Percentiles rank a stretch among this genome's conserved stretches.
Evolutionary conservation across 495 filamentous ascomycete species (phyloP).

Genomic region (Penicillium pancosmium): DNA sequence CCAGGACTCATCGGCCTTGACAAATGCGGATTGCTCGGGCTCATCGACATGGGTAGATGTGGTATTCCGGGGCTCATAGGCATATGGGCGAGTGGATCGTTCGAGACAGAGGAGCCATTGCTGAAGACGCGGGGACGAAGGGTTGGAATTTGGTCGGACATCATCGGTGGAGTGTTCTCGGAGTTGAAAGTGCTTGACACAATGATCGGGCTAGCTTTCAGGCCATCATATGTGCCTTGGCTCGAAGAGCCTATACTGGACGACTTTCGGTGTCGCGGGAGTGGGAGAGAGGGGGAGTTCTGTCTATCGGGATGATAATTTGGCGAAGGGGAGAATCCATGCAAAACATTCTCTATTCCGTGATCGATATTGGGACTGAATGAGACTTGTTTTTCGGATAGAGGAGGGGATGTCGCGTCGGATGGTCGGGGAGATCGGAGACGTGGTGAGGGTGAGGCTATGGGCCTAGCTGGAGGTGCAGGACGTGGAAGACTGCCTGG

Average conservation of each 20-base stretch:
- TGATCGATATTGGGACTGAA: slow-evolving; percentile 13
- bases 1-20: slow-evolving; percentile 47
- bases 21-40: slow-evolving; percentile 34
- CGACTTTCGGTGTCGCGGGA: slow-evolving; percentile 39
- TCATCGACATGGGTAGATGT: slow-evolving; percentile 38
- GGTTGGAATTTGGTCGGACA: slow-evolving; percentile 35
- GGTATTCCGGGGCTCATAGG: slow-evolving; percentile 42
- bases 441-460: slow-evolving; percentile 41
- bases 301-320: slow-evolving; percentile 23
- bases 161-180: slow-evolving; percentile 27
- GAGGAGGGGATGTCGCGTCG: slow-evolving; percentile 29
- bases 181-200: slow-evolving; percentile 27
- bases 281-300: slow-evolving; percentile 15
- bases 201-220: slow-evolving; percentile 40
- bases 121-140: slow-evolving; percentile 46
- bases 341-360: slow-evolving; percentile 19
- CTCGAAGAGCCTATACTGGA: slow-evolving; percentile 41
- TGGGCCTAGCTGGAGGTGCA: slow-evolving; percentile 28
- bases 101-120: slow-evolving; percentile 39
- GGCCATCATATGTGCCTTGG: slow-evolving; percentile 28
- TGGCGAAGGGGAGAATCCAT: slow-evolving; percentile 26
- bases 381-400: slow-evolving; percentile 24
- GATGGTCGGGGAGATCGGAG: slow-evolving; percentile 43
- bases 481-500: slow-evolving; percentile 41
- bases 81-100: slow-evolving; percentile 32